A percentile compares a stretch with the other conserved stretches of the same genome.
phyloP scores from a whole-genome alignment of 2,329 filamentous ascomycete genomes.

The Calonectria crousiana region DNA sequence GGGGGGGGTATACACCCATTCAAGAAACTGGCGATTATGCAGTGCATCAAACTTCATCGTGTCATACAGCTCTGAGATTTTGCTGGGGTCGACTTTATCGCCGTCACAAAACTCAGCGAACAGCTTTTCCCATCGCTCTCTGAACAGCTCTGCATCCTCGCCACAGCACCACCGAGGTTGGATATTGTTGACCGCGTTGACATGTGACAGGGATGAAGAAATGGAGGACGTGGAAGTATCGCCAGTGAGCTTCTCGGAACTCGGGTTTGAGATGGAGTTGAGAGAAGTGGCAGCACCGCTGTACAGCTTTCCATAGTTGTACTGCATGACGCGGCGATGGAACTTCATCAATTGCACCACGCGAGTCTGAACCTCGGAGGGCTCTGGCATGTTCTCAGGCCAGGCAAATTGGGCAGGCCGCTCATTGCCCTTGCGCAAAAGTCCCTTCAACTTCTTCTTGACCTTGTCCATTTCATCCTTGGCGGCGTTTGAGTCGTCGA shows the following conservation, averaged over 20 bases:
- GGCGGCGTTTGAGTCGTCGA: slow-evolving; percentile 97
- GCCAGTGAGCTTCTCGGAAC: slow-evolving; percentile 58
- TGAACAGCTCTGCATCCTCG: slow-evolving; percentile 94
- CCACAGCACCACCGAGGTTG: slow-evolving; percentile 96
- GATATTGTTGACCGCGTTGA: slow-evolving; percentile 75
- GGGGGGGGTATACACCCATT: slow-evolving; percentile 96
- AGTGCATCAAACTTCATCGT: slow-evolving; percentile 99
- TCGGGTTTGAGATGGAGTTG: slow-evolving; percentile 66
- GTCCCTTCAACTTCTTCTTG: slow-evolving; percentile 97
- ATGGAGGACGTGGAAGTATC: slow-evolving; percentile 58
- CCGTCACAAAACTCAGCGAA: slow-evolving; percentile 97
- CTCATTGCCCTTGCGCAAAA: slow-evolving; percentile 91
- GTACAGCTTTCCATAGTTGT: slow-evolving; percentile 88
- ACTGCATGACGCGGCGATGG: slow-evolving; percentile 92
- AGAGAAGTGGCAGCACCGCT: slow-evolving; percentile 74
- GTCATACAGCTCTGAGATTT: slow-evolving; percentile 98
- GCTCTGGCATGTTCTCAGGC: slow-evolving; percentile 94
- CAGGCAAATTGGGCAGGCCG: slow-evolving; percentile 97
- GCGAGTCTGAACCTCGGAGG: slow-evolving; percentile 89
- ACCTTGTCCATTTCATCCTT: slow-evolving; percentile 99
- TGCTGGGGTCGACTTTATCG: slow-evolving; percentile 98
- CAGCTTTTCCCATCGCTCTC: slow-evolving; percentile 97
- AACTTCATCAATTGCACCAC: slow-evolving; percentile 99
- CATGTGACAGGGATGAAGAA: slow-evolving; percentile 68
- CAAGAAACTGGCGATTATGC: slow-evolving; percentile 95